These are phyloP conservation scores for Veloboletus limbatus DNA, from an alignment of 1,284 basidiomycete species.

Conservation along the genomic window DNA sequence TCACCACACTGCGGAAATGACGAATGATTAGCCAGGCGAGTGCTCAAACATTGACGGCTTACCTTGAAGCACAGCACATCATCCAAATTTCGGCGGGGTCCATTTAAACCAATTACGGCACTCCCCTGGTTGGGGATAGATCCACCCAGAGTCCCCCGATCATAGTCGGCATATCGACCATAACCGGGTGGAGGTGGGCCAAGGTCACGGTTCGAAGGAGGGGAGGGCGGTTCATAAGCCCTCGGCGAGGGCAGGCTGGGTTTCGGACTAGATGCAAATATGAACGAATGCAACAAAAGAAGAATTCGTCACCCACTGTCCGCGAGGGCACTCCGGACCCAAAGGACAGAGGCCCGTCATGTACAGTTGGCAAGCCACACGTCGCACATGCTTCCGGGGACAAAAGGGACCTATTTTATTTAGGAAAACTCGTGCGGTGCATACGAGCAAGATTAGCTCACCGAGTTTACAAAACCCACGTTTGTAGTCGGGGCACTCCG, in stretches of 20 bases:
- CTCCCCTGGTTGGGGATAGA: conserved; percentile 18
- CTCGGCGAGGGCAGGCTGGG: conserved; percentile 67
- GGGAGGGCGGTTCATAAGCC: conserved; percentile 77
- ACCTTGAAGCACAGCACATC: conserved; percentile 92
- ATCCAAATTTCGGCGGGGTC: conserved; percentile 72
- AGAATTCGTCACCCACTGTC: conserved; percentile 69
- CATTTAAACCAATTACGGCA: conserved; percentile 24
- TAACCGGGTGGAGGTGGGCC: conserved; percentile 93
- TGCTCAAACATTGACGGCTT: conserved; percentile 7
- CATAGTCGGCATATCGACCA: conserved; percentile 80
- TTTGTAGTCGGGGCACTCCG: conserved; percentile 95
- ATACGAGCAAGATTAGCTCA: conserved; percentile 36
- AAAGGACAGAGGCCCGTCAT: conserved; percentile 95
- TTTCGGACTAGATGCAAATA: conserved; percentile 55
- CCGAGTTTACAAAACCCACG: conserved; percentile 94
- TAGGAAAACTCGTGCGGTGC: background rate
- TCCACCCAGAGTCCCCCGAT: conserved; percentile 46
- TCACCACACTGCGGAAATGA: conserved; percentile 66
- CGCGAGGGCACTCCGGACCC: conserved; percentile 85
- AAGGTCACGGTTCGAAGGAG: conserved; percentile 73
- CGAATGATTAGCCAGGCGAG: conserved; percentile 8
- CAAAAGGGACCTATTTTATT: conserved; percentile 73
- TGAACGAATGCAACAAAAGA: conserved; percentile 21
- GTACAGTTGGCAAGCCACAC: conserved; percentile 89
- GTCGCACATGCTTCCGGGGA: conserved; percentile 89